Evolutionary conservation across 805 yeast genomes (phyloP).

Genomic region (Tetrapisispora nanseiensis): DNA sequence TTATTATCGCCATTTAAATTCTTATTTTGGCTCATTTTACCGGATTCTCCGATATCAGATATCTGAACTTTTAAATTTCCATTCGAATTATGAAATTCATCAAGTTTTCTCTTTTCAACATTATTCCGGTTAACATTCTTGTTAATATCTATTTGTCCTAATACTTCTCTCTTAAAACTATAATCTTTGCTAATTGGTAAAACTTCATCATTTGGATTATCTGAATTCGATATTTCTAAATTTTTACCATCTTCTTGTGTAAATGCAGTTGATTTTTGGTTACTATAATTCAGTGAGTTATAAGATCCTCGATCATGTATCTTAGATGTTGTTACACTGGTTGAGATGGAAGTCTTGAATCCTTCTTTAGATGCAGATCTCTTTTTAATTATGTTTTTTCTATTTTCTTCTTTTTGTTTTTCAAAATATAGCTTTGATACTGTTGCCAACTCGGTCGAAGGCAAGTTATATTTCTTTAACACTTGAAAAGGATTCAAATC

Average conservation of each 20-base stretch:
- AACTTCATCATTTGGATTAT: background rate
- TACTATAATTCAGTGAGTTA: background rate
- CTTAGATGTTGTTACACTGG: background rate
- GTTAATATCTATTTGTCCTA: conserved; percentile 21
- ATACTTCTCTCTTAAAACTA: conserved; percentile 17
- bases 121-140: background rate
- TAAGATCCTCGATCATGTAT: background rate
- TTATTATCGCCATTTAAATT: background rate
- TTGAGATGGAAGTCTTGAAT: background rate
- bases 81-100: background rate
- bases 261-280: background rate
- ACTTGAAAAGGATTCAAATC: conserved; percentile 35
- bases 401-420: conserved; percentile 29
- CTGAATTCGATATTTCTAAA: background rate
- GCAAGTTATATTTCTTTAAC: conserved; percentile 29
- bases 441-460: conserved; percentile 30
- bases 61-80: background rate
- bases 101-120: background rate
- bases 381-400: conserved; percentile 24
- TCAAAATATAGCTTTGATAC: conserved; percentile 31
- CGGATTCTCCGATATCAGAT: background rate
- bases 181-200: background rate
- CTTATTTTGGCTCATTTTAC: background rate
- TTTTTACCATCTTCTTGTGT: background rate
- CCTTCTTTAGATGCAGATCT: conserved; percentile 11